These are phyloP conservation scores for Ettlia oleoabundans DNA, from an alignment of 139 green algal species.

Conservation along the genomic window DNA sequence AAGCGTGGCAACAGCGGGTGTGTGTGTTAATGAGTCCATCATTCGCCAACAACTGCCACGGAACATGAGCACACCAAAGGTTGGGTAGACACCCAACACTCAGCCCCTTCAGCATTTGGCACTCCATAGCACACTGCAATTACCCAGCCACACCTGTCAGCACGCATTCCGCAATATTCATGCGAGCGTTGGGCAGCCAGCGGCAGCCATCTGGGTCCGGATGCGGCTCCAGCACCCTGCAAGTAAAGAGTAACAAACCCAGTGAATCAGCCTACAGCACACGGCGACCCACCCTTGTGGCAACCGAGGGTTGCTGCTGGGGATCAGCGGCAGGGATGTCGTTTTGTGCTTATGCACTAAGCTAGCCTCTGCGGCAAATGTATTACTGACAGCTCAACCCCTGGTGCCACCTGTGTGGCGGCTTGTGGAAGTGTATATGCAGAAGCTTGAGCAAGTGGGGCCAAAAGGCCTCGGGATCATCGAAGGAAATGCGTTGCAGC, in stretches of 20 bases:
- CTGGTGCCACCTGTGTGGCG: conserved; percentile 40
- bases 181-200: conserved; percentile 79
- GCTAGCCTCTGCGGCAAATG: neutral
- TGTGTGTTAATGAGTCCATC: too few relatives aligned
- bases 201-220: conserved; percentile 50
- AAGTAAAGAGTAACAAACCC: too few relatives aligned
- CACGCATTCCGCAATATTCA: conserved; percentile 84
- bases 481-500: conserved; percentile 65
- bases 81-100: too few relatives aligned
- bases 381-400: neutral
- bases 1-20: too few relatives aligned
- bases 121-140: neutral
- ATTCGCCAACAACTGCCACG: too few relatives aligned
- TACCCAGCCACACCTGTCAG: conserved; percentile 36
- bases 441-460: conserved; percentile 54
- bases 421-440: conserved; percentile 51
- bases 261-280: too few relatives aligned
- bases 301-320: too few relatives aligned
- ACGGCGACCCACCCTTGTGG: too few relatives aligned
- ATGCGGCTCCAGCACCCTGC: conserved; percentile 42
- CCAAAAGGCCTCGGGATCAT: conserved; percentile 73
- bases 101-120: neutral
- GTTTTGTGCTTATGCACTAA: too few relatives aligned
- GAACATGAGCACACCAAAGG: too few relatives aligned
- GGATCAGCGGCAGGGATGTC: too few relatives aligned